Percentiles rank a stretch among this genome's conserved stretches.
Conservation (phyloP, 768 basidiomycete species). For the Boletus rufocinnamomeus region DNA sequence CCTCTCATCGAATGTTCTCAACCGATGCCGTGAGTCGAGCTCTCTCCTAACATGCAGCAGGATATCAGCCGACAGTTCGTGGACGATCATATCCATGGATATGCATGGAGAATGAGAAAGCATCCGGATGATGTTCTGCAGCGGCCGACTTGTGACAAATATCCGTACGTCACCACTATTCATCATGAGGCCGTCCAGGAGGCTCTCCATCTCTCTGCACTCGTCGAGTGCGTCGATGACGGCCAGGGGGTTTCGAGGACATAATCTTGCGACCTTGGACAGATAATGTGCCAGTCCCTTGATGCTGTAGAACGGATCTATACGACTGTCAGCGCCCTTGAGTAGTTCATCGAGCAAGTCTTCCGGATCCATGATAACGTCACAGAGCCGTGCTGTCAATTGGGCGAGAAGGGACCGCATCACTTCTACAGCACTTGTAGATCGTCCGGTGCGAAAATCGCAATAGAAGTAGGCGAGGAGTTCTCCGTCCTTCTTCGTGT, state of each 20-base stretch:
- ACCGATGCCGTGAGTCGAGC: too few relatives aligned
- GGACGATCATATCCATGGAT: conserved; percentile 9
- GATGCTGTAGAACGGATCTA: too few relatives aligned
- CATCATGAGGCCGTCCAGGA: too few relatives aligned
- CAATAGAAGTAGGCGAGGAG: too few relatives aligned
- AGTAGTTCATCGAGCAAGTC: too few relatives aligned
- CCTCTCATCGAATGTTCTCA: too few relatives aligned
- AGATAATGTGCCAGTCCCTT: conserved; percentile 5
- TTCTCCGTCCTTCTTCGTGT: too few relatives aligned
- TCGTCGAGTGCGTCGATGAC: conserved; percentile 30
- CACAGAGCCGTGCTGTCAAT: background rate
- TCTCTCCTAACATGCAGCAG: conserved; percentile 4
- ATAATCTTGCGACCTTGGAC: background rate
- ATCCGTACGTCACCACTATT: background rate
- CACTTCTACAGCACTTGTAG: conserved; percentile 15
- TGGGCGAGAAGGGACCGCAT: conserved; percentile 25
- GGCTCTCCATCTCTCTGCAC: conserved; percentile 12
- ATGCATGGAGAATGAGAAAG: conserved; percentile 10
- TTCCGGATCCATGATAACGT: background rate
- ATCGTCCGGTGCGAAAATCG: conserved; percentile 16
- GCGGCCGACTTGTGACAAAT: conserved; percentile 13
- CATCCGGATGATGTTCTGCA: conserved; percentile 2
- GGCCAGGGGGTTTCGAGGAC: conserved; percentile 5
- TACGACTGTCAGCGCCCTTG: too few relatives aligned
- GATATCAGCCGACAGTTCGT: conserved; percentile 14